phyloP scores from a whole-genome alignment of 495 filamentous ascomycete species.

The Poronia punctata region DNA sequence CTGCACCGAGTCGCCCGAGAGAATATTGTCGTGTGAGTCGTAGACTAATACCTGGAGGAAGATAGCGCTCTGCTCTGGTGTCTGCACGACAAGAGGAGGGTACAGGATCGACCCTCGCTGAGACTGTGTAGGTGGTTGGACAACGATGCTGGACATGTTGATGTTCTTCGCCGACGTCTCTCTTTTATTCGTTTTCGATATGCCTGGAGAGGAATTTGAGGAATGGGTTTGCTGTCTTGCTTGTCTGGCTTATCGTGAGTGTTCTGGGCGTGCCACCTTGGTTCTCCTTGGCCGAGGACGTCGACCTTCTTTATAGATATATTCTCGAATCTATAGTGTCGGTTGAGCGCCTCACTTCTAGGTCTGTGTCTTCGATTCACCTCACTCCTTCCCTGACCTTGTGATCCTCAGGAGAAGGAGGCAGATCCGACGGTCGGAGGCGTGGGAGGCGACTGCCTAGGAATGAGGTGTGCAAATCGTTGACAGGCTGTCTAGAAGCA shows the following conservation, averaged over 20 bases:
- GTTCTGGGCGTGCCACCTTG: no score
- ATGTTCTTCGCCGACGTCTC: neutral
- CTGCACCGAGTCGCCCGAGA: no score
- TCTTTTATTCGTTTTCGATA: neutral
- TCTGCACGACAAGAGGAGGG: conserved; percentile 7
- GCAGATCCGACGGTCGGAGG: neutral
- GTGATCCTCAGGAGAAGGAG: no score
- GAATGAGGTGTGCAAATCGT: no score
- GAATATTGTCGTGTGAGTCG: neutral
- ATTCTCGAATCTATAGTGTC: no score
- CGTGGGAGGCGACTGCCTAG: no score
- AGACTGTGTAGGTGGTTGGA: conserved; percentile 6
- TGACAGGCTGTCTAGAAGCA: conserved; percentile 7
- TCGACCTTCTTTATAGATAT: no score
- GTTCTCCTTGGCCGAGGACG: no score
- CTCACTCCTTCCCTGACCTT: no score
- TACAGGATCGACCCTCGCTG: conserved; percentile 3
- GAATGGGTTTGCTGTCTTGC: neutral
- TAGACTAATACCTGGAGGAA: conserved; percentile 3
- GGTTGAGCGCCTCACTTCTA: no score
- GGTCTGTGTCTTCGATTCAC: no score
- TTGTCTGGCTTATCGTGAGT: no score
- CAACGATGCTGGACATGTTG: conserved; percentile 4
- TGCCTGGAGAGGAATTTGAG: neutral
- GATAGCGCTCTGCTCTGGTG: neutral